phyloP scores from a whole-genome alignment of 257 asterid genomes.

The Fraxinus anomala region DNA sequence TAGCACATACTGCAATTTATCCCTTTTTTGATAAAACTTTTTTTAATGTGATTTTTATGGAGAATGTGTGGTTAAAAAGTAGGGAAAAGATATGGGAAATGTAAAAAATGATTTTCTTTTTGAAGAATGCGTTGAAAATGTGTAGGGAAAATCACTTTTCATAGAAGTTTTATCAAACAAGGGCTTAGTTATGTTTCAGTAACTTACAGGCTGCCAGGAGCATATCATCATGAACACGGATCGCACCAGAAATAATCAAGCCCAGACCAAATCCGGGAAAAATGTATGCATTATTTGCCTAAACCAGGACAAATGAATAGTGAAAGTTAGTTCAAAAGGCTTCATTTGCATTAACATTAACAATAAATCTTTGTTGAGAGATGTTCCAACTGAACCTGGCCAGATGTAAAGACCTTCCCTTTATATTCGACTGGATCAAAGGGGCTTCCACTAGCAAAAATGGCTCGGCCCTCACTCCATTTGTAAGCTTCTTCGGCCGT shows the following conservation, averaged over 20 bases:
- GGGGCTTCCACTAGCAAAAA: slow-evolving; percentile 81
- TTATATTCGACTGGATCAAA: slow-evolving; percentile 57
- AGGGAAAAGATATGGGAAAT: too few relatives aligned
- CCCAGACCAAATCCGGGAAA: slow-evolving; percentile 96
- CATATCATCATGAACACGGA: slow-evolving; percentile 92
- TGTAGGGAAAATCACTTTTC: too few relatives aligned
- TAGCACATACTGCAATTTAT: neutral
- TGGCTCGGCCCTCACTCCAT: slow-evolving; percentile 87
- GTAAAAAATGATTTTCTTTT: too few relatives aligned
- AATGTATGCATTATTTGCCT: slow-evolving; percentile 91
- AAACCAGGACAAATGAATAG: slow-evolving; percentile 18
- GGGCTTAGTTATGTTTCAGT: neutral
- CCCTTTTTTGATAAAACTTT: too few relatives aligned
- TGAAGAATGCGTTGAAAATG: too few relatives aligned
- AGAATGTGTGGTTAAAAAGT: too few relatives aligned
- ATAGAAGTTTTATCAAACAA: neutral
- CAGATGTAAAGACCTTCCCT: slow-evolving; percentile 55
- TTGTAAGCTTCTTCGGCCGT: slow-evolving; percentile 87
- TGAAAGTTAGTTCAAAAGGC: slow-evolving; percentile 15
- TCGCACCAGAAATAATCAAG: slow-evolving; percentile 87
- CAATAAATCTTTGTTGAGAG: slow-evolving; percentile 4
- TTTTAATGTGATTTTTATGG: too few relatives aligned
- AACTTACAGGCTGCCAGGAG: slow-evolving; percentile 93
- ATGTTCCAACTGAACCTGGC: slow-evolving; percentile 45
- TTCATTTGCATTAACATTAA: neutral